A percentile compares a stretch with the other conserved stretches of the same genome.
phyloP scores from a whole-genome alignment of 2,329 filamentous ascomycete genomes.

The Sarocladium brachiariae region DNA sequence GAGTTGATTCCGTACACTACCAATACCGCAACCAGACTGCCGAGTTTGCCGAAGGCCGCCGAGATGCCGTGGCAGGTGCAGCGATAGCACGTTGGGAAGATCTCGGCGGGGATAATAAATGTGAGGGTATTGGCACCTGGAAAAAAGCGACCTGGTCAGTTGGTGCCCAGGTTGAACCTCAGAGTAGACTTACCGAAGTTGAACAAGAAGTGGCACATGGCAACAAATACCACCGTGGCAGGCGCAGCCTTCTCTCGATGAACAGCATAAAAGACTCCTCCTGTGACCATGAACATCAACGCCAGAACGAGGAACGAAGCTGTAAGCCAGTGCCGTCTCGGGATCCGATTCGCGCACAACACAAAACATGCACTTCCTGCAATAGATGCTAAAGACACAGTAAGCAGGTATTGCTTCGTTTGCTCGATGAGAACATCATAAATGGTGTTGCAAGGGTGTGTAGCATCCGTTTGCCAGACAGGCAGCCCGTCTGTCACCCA shows the following conservation, averaged over 20 bases:
- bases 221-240: conserved; percentile 42
- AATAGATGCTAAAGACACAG: conserved; percentile 41
- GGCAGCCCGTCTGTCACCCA: conserved; percentile 36
- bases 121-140: conserved; percentile 49
- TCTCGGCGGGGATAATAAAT: conserved; percentile 57
- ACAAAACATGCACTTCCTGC: conserved; percentile 43
- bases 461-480: conserved; percentile 42
- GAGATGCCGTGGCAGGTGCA: conserved; percentile 57
- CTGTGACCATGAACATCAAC: conserved; percentile 40
- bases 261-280: conserved; percentile 25
- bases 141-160: too few relatives aligned
- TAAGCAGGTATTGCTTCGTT: conserved; percentile 43
- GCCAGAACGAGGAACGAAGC: conserved; percentile 40
- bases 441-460: conserved; percentile 43
- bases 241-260: conserved; percentile 33
- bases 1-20: conserved; percentile 33
- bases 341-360: conserved; percentile 39
- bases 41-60: conserved; percentile 52
- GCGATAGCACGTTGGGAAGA: conserved; percentile 58
- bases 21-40: conserved; percentile 38
- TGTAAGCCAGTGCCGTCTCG: conserved; percentile 42
- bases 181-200: conserved; percentile 38
- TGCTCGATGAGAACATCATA: conserved; percentile 45
- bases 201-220: conserved; percentile 47
- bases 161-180: background rate